These are phyloP conservation scores for Alternaria triticimaculans DNA, from an alignment of 2,329 filamentous ascomycete species.

Conservation along the genomic window DNA sequence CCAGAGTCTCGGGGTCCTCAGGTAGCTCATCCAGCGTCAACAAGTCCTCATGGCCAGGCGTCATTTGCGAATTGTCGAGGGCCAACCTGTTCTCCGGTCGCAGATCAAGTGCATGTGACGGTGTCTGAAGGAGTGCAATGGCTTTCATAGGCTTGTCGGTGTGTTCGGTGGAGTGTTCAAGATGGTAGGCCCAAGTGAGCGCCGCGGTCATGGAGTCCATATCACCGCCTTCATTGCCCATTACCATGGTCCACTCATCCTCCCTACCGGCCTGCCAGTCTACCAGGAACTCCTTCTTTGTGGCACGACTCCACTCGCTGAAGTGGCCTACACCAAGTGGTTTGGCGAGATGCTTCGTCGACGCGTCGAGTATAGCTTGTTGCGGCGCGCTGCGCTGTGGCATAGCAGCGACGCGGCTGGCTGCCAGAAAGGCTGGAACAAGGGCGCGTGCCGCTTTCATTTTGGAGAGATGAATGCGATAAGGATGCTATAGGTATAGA, in stretches of 20 bases:
- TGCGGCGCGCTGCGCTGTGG: constrained; percentile 23
- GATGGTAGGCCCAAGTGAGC: constrained; percentile 57
- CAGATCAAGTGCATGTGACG: constrained; percentile 55
- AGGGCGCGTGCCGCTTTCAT: constrained; percentile 27
- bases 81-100: constrained; percentile 57
- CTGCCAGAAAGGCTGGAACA: constrained; percentile 20
- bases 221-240: constrained; percentile 57
- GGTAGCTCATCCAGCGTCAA: constrained; percentile 58
- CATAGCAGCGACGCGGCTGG: constrained; percentile 20
- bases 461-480: constrained; percentile 4
- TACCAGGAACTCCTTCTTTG: constrained; percentile 55
- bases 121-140: constrained; percentile 56
- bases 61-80: constrained; percentile 55
- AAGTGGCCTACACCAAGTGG: constrained; percentile 55
- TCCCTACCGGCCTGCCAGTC: constrained; percentile 55
- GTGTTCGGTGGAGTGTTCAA: constrained; percentile 54
- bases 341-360: constrained; percentile 14
- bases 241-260: constrained; percentile 55
- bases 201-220: constrained; percentile 55
- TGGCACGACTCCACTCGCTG: constrained; percentile 57
- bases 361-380: constrained; percentile 25
- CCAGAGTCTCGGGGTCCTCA: constrained; percentile 55
- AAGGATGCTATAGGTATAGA: background rate
- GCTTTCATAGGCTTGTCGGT: constrained; percentile 53
- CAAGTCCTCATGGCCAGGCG: constrained; percentile 54